phyloP scores from a whole-genome alignment of 2,329 filamentous ascomycete genomes.

The Macrophomina pseudophaseolina region DNA sequence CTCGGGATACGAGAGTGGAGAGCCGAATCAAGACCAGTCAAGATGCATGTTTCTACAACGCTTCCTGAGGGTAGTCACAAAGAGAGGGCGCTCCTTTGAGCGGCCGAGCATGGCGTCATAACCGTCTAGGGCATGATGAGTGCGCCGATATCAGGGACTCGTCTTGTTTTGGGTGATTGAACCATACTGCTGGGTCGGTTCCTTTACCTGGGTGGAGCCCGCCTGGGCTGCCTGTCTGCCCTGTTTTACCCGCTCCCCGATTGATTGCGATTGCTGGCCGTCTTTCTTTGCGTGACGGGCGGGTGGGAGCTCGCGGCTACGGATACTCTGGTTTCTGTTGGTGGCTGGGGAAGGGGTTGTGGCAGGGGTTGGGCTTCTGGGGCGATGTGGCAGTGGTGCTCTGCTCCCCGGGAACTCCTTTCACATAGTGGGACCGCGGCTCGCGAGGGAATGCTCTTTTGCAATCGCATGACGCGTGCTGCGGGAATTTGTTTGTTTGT shows the following conservation, averaged over 20 bases:
- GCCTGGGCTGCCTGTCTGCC: too few species aligned
- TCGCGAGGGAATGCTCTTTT: too few species aligned
- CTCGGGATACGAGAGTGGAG: neutral
- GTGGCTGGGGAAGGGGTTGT: neutral
- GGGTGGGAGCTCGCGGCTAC: neutral
- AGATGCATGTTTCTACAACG: neutral
- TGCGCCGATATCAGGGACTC: neutral
- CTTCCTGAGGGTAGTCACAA: too few species aligned
- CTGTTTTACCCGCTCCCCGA: neutral
- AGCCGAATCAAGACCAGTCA: neutral
- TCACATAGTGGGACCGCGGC: too few species aligned
- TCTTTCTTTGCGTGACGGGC: neutral
- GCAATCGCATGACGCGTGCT: too few species aligned
- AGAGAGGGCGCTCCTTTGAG: too few species aligned
- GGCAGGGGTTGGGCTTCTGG: neutral
- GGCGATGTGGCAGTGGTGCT: too few species aligned
- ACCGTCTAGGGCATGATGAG: too few species aligned
- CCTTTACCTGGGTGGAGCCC: neutral
- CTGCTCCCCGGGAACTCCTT: too few species aligned
- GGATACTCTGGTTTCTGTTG: neutral
- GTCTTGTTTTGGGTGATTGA: neutral
- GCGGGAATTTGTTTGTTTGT: too few species aligned
- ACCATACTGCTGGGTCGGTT: neutral
- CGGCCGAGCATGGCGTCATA: too few species aligned
- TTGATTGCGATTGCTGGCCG: neutral